These are phyloP conservation scores for Pythium insidiosum DNA, from an alignment of 352 stramenopile species.

Conservation along the genomic window DNA sequence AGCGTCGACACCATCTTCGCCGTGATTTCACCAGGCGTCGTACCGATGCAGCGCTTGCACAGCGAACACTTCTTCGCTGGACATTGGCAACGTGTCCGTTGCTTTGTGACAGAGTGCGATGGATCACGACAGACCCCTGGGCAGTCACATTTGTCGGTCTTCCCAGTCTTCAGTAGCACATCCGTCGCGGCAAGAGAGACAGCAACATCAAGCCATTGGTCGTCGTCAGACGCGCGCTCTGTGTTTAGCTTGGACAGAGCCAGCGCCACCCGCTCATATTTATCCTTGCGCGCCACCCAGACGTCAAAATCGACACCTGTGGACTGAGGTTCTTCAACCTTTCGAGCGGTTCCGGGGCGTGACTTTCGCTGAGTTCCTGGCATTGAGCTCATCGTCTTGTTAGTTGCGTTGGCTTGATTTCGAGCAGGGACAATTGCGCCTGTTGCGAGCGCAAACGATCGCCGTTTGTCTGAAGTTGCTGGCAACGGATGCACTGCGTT, in stretches of 20 bases:
- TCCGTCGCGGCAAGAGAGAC: slow-evolving; percentile 74
- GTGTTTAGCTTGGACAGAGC: slow-evolving; percentile 58
- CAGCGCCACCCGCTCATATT: slow-evolving; percentile 69
- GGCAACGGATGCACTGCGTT: not conserved
- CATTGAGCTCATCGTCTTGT: slow-evolving; percentile 11
- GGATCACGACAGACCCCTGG: slow-evolving; percentile 51
- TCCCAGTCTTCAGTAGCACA: slow-evolving; percentile 67
- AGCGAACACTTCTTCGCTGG: slow-evolving; percentile 76
- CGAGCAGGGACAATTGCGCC: too few relatives aligned
- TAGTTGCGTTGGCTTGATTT: not conserved
- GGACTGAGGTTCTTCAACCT: too few relatives aligned
- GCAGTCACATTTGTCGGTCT: slow-evolving; percentile 62
- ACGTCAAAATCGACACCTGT: slow-evolving; percentile 78
- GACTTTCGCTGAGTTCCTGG: too few relatives aligned
- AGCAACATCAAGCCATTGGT: slow-evolving; percentile 65
- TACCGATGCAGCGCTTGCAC: slow-evolving; percentile 60
- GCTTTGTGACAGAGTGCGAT: slow-evolving; percentile 52
- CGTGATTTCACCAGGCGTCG: slow-evolving; percentile 41
- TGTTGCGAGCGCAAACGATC: not conserved
- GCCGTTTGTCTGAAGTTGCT: not conserved
- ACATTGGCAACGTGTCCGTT: slow-evolving; percentile 71
- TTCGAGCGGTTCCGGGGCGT: slow-evolving; percentile 1
- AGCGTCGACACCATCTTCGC: slow-evolving; percentile 58
- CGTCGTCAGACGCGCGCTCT: slow-evolving; percentile 39
- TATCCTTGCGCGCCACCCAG: slow-evolving; percentile 83